Percentiles rank a stretch among this genome's conserved stretches.
Evolutionary conservation across 1,284 basidiomycete genomes (phyloP).

Genomic region (Malassezia japonica): DNA sequence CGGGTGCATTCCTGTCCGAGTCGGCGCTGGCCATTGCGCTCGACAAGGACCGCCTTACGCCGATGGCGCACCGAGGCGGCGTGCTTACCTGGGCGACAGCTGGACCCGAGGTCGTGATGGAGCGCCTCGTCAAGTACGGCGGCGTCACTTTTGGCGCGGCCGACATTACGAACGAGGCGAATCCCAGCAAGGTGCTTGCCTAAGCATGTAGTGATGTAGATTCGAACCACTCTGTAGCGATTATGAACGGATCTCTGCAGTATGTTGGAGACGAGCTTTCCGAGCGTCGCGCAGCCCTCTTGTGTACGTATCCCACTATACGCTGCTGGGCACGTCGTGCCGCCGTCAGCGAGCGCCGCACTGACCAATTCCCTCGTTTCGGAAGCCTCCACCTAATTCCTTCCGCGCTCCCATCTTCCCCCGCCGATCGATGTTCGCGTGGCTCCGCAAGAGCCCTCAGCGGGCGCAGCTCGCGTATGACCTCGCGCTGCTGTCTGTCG

Average conservation of each 20-base stretch:
- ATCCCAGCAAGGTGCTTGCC: not conserved
- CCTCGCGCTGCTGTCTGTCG: conserved; percentile 9
- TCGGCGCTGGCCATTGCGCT: conserved; percentile 62
- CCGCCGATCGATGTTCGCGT: not conserved
- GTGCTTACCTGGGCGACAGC: conserved; percentile 67
- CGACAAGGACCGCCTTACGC: conserved; percentile 53
- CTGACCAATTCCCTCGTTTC: too few relatives aligned
- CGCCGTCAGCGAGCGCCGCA: too few relatives aligned
- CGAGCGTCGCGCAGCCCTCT: too few relatives aligned
- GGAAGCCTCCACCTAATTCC: too few relatives aligned
- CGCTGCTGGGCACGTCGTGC: too few relatives aligned
- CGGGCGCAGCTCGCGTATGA: not conserved
- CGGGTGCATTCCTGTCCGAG: conserved; percentile 65
- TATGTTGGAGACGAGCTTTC: too few relatives aligned
- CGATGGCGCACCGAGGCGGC: conserved; percentile 59
- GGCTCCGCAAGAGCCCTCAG: not conserved
- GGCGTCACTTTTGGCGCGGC: conserved; percentile 52
- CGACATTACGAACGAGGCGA: conserved; percentile 1
- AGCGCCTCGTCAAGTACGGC: conserved; percentile 57
- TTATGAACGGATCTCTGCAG: too few relatives aligned
- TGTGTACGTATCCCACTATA: too few relatives aligned
- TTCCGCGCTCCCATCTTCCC: too few relatives aligned
- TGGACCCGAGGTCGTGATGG: conserved; percentile 63
- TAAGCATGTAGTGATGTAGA: too few relatives aligned
- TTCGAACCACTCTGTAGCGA: too few relatives aligned